phyloP scores from a whole-genome alignment of 306 rosid species.

The Gastrolobium villosum region DNA sequence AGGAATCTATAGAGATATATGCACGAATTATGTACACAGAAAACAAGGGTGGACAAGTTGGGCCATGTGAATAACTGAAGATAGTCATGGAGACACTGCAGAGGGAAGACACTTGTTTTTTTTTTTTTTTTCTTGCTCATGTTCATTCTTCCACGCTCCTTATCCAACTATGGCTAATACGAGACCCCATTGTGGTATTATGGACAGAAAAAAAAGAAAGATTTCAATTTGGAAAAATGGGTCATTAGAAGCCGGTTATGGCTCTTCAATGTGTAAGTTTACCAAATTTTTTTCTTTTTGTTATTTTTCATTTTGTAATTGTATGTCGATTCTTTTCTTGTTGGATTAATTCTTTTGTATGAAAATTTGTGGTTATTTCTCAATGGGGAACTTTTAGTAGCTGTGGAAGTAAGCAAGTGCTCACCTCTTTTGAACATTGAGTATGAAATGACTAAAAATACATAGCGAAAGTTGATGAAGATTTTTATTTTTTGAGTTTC shows the following conservation, averaged over 20 bases:
- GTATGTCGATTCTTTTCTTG: constrained; percentile 52
- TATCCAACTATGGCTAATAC: neutral
- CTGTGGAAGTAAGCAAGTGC: neutral
- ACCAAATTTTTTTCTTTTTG: constrained; percentile 16
- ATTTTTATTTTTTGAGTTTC: neutral
- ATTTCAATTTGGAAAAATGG: constrained; percentile 29
- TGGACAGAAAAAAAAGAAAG: constrained; percentile 20
- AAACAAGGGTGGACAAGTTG: constrained; percentile 25
- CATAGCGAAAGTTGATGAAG: neutral
- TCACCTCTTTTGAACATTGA: neutral
- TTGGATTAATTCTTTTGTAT: constrained; percentile 77
- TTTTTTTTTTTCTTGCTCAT: neutral
- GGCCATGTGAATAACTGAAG: constrained; percentile 8
- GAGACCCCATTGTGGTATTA: constrained; percentile 5
- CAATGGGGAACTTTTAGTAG: constrained; percentile 42
- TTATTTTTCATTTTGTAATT: constrained; percentile 37
- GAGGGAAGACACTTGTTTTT: neutral
- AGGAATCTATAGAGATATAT: constrained; percentile 27
- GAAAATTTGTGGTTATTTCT: constrained; percentile 55
- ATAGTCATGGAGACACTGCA: neutral
- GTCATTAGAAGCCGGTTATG: constrained; percentile 39
- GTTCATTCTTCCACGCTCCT: neutral
- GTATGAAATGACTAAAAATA: constrained; percentile 27
- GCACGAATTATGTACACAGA: neutral
- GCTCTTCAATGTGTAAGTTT: constrained; percentile 43